These are phyloP conservation scores for Arxiozyma slooffiae DNA, from an alignment of 1,139 yeast genomes.

Conservation along the genomic window DNA sequence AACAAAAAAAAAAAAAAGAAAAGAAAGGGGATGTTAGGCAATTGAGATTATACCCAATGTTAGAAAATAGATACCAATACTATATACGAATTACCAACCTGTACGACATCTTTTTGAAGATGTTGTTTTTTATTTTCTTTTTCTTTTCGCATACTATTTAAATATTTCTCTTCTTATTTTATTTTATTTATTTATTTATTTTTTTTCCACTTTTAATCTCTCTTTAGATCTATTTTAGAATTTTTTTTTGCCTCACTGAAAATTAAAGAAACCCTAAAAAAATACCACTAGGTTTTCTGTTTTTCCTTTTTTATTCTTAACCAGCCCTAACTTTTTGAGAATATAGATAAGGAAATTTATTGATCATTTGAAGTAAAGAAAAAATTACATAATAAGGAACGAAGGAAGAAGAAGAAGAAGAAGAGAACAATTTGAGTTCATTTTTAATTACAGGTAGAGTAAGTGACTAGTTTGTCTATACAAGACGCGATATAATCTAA, in stretches of 20 bases:
- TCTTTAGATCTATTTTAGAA: background rate
- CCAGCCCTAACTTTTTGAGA: background rate
- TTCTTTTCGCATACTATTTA: too few species aligned
- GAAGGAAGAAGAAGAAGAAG: background rate
- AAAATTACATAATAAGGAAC: too few species aligned
- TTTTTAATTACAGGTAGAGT: background rate
- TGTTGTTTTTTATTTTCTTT: too few species aligned
- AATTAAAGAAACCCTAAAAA: background rate
- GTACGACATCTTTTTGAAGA: background rate
- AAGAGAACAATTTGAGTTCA: background rate
- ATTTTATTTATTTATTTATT: too few species aligned
- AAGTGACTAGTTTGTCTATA: too few species aligned
- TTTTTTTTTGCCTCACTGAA: background rate
- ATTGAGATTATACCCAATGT: background rate
- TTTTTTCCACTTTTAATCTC: too few species aligned
- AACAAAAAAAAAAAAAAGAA: too few species aligned
- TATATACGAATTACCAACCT: too few species aligned
- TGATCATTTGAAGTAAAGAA: too few species aligned
- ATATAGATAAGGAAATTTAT: too few species aligned
- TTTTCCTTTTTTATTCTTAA: background rate
- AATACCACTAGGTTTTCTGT: background rate
- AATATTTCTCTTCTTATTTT: too few species aligned
- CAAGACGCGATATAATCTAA: background rate
- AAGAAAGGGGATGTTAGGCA: background rate
- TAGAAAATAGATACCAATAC: too few species aligned